A percentile compares a stretch with the other conserved stretches of the same genome.
These are phyloP conservation scores for Mortierella claussenii DNA, from an alignment of 192 early-diverging fungal species.

Conservation along the genomic window DNA sequence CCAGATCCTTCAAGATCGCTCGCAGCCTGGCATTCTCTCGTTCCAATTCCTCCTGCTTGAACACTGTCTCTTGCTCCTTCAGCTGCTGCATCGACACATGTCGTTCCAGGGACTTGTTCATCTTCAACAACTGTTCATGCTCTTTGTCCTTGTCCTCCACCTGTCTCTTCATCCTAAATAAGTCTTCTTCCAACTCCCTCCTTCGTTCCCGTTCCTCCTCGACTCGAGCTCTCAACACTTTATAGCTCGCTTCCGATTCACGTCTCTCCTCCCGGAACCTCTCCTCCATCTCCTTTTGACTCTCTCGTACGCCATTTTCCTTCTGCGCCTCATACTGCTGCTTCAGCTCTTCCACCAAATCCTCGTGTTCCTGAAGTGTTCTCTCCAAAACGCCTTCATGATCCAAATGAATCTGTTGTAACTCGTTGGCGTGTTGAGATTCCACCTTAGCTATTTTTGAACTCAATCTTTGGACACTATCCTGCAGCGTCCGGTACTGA, in stretches of 20 bases:
- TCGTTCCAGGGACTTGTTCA: constrained; percentile 35
- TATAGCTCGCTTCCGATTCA: constrained; percentile 27
- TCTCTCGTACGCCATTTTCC: not conserved
- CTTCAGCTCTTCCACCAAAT: not conserved
- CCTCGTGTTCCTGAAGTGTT: constrained; percentile 14
- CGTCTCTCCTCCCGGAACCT: constrained; percentile 2
- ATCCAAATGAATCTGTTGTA: constrained; percentile 17
- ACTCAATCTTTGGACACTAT: constrained; percentile 34
- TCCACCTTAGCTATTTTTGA: constrained; percentile 37
- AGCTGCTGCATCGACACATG: constrained; percentile 42
- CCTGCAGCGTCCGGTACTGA: constrained; percentile 34
- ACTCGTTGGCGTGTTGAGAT: constrained; percentile 26
- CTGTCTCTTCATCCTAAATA: constrained; percentile 20
- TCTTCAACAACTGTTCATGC: constrained; percentile 11
- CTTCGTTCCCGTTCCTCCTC: constrained; percentile 3
- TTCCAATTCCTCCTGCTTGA: constrained; percentile 33
- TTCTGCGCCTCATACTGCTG: constrained; percentile 8
- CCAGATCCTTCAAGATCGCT: constrained; percentile 5
- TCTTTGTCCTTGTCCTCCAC: constrained; percentile 2
- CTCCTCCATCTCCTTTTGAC: not conserved
- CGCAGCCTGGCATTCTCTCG: constrained; percentile 12
- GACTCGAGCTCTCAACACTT: constrained; percentile 21
- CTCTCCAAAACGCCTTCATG: constrained; percentile 15
- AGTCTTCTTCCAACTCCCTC: constrained; percentile 19
- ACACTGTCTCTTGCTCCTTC: constrained; percentile 30